Base-by-base conservation (phyloP, 2,329 filamentous ascomycete species). In the Tolypocladium pustulatum region DNA sequence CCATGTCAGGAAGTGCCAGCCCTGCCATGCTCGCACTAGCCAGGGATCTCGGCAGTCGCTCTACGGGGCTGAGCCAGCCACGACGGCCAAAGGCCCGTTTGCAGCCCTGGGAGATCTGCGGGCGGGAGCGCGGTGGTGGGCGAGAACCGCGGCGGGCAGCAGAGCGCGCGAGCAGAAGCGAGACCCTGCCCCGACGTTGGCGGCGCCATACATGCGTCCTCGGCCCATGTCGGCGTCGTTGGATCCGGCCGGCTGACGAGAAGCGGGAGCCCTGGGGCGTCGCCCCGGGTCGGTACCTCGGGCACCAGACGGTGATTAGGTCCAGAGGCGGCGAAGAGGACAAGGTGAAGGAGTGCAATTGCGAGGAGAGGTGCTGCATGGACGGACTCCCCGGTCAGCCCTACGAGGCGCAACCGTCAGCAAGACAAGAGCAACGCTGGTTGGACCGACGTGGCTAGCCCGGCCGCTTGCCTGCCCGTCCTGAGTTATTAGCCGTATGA, bases 341-440 rank as follows among this genome's bases (percentile, higher is more conserved):
- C 12, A n/a, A n/a, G n/a, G n/a, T n/a, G n/a, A n/a, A n/a, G 20
- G 0, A 20, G 32, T 15, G 41, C 38, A 17, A 30, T 25, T 3
- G 34, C 37, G 55, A 34, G 27, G 22, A n/a, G 27, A 32, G 34
- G 25, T 30, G 41, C 37, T 41, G 54, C 37, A 55, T 10, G 54
- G 27, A 25, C 52, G 41, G 54, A 4, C 36, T 36, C 55, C 55
- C 58, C 58, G 55, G 58, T 59, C 58, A 59, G 58, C 58, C 58
- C 58, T 59, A 59, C 58, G 52, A 57, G 58, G 55, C 58, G 55
- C 32, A 49, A 17, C 34, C 55, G 55, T 57, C 55, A 59, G 55
- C 55, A 54, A 17, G 7, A n/a, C 40, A n/a, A 17, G 27, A 17
- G 7, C 17, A 4, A 9, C 17, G 49, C 27, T 34, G 30, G 17